These are phyloP conservation scores for Lichtheimia ramosa DNA, from an alignment of 371 early-diverging fungal species.

Conservation along the genomic window DNA sequence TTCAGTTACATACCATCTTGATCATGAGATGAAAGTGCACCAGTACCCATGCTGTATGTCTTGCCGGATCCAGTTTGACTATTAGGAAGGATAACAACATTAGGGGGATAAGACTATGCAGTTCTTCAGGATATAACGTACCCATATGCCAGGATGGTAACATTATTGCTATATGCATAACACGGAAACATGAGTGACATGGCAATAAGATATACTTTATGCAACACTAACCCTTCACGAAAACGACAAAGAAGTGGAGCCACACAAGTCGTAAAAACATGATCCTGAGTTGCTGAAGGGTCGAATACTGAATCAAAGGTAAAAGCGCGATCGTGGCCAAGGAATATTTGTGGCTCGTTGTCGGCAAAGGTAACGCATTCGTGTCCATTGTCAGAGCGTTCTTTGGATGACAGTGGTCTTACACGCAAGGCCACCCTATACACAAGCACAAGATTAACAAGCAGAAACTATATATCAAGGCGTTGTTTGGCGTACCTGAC, in stretches of 20 bases:
- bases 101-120: background rate
- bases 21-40: slow-evolving; percentile 19
- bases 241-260: slow-evolving; percentile 77
- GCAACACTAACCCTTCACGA: slow-evolving; percentile 74
- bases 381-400: slow-evolving; percentile 59
- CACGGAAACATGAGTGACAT: too few relatives aligned
- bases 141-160: slow-evolving; percentile 92
- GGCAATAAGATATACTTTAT: too few relatives aligned
- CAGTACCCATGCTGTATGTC: slow-evolving; percentile 50
- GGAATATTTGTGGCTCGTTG: slow-evolving; percentile 59
- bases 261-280: slow-evolving; percentile 70
- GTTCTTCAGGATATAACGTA: slow-evolving; percentile 70
- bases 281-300: slow-evolving; percentile 61
- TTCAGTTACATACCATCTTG: background rate
- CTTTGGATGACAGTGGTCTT: slow-evolving; percentile 60
- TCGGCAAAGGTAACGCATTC: slow-evolving; percentile 64
- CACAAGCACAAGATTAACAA: background rate
- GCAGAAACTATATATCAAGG: background rate
- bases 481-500: slow-evolving; percentile 12
- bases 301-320: slow-evolving; percentile 88
- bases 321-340: slow-evolving; percentile 67
- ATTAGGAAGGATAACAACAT: slow-evolving; percentile 22
- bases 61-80: slow-evolving; percentile 61
- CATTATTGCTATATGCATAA: slow-evolving; percentile 59
- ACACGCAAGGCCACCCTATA: slow-evolving; percentile 29